These are phyloP conservation scores for Nakazawaea anatomiae DNA, from an alignment of 805 yeast species.

Conservation along the genomic window DNA sequence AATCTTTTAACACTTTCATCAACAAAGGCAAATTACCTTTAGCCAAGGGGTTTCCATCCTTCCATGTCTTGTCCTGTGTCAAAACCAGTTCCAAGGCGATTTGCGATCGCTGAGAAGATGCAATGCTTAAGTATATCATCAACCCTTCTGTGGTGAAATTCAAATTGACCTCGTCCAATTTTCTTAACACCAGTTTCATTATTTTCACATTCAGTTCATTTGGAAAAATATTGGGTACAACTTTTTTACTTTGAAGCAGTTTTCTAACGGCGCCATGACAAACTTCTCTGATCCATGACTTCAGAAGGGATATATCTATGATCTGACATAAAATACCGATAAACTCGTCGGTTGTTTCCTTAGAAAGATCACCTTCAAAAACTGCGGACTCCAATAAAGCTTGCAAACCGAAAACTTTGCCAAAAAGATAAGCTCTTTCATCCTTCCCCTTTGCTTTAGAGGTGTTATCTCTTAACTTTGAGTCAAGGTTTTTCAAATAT, in stretches of 20 bases:
- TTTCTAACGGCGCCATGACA: slow-evolving; percentile 65
- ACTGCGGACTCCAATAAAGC: slow-evolving; percentile 55
- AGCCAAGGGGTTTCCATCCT: slow-evolving; percentile 64
- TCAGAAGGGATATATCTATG: slow-evolving; percentile 52
- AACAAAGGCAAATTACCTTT: slow-evolving; percentile 59
- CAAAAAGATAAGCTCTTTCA: slow-evolving; percentile 74
- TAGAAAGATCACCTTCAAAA: slow-evolving; percentile 21
- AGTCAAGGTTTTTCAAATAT: slow-evolving; percentile 28
- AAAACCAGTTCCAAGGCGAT: slow-evolving; percentile 16
- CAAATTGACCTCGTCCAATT: slow-evolving; percentile 47
- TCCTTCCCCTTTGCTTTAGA: slow-evolving; percentile 59
- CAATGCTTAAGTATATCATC: slow-evolving; percentile 58
- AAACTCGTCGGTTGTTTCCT: slow-evolving; percentile 23
- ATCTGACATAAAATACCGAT: slow-evolving; percentile 37
- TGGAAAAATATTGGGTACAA: slow-evolving; percentile 17
- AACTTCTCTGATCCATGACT: slow-evolving; percentile 86
- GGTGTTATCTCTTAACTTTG: slow-evolving; percentile 31
- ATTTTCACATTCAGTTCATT: not conserved
- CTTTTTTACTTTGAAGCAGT: slow-evolving; percentile 28
- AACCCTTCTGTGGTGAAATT: slow-evolving; percentile 74
- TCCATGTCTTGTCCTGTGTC: slow-evolving; percentile 43
- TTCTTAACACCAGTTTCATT: slow-evolving; percentile 23
- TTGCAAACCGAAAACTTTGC: slow-evolving; percentile 80
- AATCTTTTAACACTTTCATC: slow-evolving; percentile 60
- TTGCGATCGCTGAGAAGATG: slow-evolving; percentile 19